Evolutionary conservation across 202 grass and related monocot genomes (phyloP), one percentile per base, ranked within the genome.

Genomic region (Eragrostis tef): DNA sequence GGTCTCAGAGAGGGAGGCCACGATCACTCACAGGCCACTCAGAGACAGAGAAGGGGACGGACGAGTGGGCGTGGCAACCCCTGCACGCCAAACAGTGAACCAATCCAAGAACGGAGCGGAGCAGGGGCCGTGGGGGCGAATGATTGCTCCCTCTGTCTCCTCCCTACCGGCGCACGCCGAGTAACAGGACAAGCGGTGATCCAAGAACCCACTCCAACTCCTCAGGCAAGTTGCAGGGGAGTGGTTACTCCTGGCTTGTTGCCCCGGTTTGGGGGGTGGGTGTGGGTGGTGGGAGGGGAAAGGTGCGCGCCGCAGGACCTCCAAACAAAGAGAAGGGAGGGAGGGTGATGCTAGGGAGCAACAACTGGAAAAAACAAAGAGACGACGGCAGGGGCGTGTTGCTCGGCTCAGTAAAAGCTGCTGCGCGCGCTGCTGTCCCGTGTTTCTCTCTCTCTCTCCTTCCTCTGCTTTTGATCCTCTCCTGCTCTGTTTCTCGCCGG

Each of bases 201-300:
- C 70, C 60, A 83, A 65, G 31, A 64, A 17, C 46, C 80, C 22
- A 64, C 69, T 36, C 21, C 20, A 83, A 51, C 54, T 46, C n/a
- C n/a, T 25, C 14, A 14, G 48, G 51, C 72, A 76, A 59, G 57
- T 58, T 73, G 79, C 26, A 20, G 59, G 43, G 15, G 15, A 6
- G 41, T 65, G 3, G 64, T 10, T 19, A 25, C 60, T 46, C 43
- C 24, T 75, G 61, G 48, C 31, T 68, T 76, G 36, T 68, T 84
- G 72, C 72, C 29, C 50, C 2, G 67, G 75, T 39, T 36, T 54
- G 1, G 19, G 14, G 20, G 62, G 36, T 0, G 11, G 11, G 34
- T 26, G 29, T 53, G 20, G 46, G 16, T 67, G 61, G 61, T 31
- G 49, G 49, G 59, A 74, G 15, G 44, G 68, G 70, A 74, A 62